Base-by-base conservation (phyloP, 2,329 filamentous ascomycete genomes). In the Diaporthe citrichinensis region DNA sequence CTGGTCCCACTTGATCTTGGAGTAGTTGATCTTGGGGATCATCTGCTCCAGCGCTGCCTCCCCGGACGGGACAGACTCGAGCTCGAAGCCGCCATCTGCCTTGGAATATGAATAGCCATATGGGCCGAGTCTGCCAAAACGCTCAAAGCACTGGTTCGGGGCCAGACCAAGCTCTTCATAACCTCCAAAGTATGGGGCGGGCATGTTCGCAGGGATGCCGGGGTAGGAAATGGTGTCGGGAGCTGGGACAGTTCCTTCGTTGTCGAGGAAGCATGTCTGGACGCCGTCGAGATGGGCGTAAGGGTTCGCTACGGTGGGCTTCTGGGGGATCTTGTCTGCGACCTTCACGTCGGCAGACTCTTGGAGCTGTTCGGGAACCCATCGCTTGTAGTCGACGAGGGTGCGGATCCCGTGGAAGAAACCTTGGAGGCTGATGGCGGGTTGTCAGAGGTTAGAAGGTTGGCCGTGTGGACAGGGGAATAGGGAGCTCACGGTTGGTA, bases 121-220 rank as follows among this genome's bases (percentile, higher is more conserved):
- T n/a, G 89, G 88, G 14, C 93, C 92, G 51, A 95, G 90, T 65
- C 94, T 91, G 7, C 92, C 91, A 79, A 94, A 89, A 44, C 93
- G 86, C 81, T 94, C 92, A 79, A 91, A 93, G 83, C 92, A 94
- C 25, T 94, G 81, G 77, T 92, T 89, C 23, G 86, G 86, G 72
- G 94, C 90, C 65, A 94, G 86, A 23, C 88, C 89, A 61, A 94
- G 83, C 12, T 88, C 85, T 46, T 89, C 86, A 79, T 92, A 92
- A 77, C 91, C 90, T 31, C 93, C 93, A 74, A 94, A 89, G 46
- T 89, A 86, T 4, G 92, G 88, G 10, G 86, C 82, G 0, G 92
- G 92, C 79, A 93, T 94, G 9, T 85, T 84, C 55, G 88, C 85
- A 1, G 91, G 90, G 6, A 94, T 85, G 44, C 92, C 93, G 3